Evolutionary conservation across 2,329 filamentous ascomycete species (phyloP).

Genomic region (Sarocladium strictum): DNA sequence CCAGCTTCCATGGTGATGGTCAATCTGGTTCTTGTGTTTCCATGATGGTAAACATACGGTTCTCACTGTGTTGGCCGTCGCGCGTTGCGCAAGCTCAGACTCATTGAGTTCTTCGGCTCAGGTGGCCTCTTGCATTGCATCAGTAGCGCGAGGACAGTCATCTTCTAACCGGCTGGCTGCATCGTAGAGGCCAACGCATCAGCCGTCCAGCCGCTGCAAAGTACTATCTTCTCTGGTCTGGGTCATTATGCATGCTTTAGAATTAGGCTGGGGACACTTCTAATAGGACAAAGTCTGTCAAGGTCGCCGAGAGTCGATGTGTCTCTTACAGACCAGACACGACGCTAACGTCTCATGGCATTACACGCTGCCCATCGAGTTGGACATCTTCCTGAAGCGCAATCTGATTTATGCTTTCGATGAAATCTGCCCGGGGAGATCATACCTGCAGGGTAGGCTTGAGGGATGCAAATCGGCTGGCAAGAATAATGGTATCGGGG

Average conservation of each 20-base stretch:
- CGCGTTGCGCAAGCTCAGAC: background rate
- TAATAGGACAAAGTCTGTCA: background rate
- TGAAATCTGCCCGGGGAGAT: too few relatives aligned
- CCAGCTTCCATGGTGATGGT: background rate
- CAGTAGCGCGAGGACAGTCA: background rate
- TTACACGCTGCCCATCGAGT: background rate
- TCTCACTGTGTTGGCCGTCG: too few relatives aligned
- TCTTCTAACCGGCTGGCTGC: background rate
- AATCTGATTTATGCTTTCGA: too few relatives aligned
- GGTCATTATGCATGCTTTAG: conserved; percentile 5
- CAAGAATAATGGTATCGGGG: too few relatives aligned
- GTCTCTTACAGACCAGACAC: background rate
- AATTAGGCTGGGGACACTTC: background rate
- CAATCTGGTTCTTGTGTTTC: too few relatives aligned
- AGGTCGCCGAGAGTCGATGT: background rate
- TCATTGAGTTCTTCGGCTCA: background rate
- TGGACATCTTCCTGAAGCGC: background rate
- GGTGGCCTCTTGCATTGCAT: background rate
- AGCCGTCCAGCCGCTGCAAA: background rate
- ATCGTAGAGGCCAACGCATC: conserved; percentile 2
- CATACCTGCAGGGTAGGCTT: background rate
- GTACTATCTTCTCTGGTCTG: background rate
- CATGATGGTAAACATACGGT: too few relatives aligned
- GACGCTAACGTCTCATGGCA: conserved; percentile 4
- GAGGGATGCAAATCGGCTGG: too few relatives aligned